Conservation (phyloP, 441 rosid species). For the Mallotus japonicus region DNA sequence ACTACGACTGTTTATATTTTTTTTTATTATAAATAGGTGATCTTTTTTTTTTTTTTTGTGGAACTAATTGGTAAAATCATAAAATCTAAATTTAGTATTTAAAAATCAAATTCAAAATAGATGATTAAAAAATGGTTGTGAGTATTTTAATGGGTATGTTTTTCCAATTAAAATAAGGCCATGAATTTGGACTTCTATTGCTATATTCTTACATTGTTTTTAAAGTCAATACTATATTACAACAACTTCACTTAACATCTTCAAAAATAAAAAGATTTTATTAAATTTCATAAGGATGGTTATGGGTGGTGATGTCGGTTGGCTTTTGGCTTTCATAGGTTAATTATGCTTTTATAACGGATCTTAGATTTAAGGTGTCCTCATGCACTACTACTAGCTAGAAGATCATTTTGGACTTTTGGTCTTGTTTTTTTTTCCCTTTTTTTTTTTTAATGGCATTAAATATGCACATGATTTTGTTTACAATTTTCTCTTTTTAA, state of each 20-base stretch:
- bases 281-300: background rate
- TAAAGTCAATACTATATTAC: background rate
- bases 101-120: too few relatives aligned
- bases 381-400: background rate
- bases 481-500: background rate
- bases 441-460: background rate
- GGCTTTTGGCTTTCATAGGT: background rate
- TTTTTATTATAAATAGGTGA: too few relatives aligned
- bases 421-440: background rate
- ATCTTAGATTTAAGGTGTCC: background rate
- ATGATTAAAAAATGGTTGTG: too few relatives aligned
- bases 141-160: too few relatives aligned
- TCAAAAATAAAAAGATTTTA: too few relatives aligned
- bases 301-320: background rate
- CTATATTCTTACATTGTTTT: too few relatives aligned
- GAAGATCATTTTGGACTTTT: background rate
- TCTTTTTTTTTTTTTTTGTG: too few relatives aligned
- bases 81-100: too few relatives aligned
- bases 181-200: too few relatives aligned
- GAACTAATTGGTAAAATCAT: too few relatives aligned
- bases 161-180: too few relatives aligned
- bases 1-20: too few relatives aligned
- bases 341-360: background rate
- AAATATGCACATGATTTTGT: background rate
- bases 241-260: background rate